phyloP scores from a whole-genome alignment of 1,284 basidiomycete species.

The Marasmius tenuissimus region DNA sequence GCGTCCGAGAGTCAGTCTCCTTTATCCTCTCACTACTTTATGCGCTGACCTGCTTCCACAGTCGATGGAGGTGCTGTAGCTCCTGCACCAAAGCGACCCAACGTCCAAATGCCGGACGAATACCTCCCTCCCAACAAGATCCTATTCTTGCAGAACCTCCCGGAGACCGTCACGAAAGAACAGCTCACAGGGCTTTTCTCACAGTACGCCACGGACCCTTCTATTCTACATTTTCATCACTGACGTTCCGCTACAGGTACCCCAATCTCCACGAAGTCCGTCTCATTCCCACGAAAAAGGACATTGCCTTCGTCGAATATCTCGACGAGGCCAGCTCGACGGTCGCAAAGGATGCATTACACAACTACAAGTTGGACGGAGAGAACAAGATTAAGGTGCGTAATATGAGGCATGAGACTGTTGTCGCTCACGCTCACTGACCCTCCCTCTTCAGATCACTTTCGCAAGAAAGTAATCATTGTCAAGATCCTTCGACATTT shows the following conservation, averaged over 20 bases:
- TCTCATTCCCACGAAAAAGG: conserved; percentile 93
- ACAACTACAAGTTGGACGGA: conserved; percentile 95
- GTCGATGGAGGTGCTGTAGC: conserved; percentile 70
- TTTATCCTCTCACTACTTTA: background rate
- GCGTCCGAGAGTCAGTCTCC: conserved; percentile 64
- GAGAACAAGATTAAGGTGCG: conserved; percentile 94
- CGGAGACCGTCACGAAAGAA: conserved; percentile 88
- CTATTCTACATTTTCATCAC: background rate
- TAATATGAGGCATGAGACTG: background rate
- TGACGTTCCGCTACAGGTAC: conserved; percentile 54
- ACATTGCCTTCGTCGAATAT: conserved; percentile 97
- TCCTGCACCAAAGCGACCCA: conserved; percentile 71
- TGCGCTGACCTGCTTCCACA: conserved; percentile 25
- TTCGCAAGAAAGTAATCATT: conserved; percentile 55
- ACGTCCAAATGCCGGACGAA: conserved; percentile 98
- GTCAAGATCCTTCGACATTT: background rate
- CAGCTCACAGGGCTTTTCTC: conserved; percentile 87
- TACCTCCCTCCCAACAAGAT: conserved; percentile 99
- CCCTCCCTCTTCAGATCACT: conserved; percentile 48
- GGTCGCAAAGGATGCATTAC: conserved; percentile 89
- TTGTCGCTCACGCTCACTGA: background rate
- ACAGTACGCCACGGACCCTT: conserved; percentile 53
- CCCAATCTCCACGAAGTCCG: conserved; percentile 93
- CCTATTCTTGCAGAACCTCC: conserved; percentile 95
- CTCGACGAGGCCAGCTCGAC: conserved; percentile 87